Evolutionary conservation across 2,329 filamentous ascomycete genomes (phyloP).

Genomic region (Colletotrichum sp.): DNA sequence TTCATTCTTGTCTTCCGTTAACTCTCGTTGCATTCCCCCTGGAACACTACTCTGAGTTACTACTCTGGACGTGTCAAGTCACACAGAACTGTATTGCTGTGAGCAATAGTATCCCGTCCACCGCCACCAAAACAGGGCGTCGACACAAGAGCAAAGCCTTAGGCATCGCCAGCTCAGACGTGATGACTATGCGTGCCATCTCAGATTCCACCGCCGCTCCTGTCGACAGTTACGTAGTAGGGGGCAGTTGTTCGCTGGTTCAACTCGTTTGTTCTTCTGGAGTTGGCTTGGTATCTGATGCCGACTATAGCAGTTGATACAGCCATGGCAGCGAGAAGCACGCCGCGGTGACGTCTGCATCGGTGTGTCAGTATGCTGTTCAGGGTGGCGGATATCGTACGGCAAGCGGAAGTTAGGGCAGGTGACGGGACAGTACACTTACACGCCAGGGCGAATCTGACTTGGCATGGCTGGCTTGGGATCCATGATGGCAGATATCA

Average conservation of each 20-base stretch:
- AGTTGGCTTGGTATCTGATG: conserved; percentile 38
- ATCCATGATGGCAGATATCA: neutral
- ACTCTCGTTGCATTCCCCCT: neutral
- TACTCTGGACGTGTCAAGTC: neutral
- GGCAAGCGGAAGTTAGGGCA: conserved; percentile 25
- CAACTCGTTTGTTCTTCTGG: conserved; percentile 45
- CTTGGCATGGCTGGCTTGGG: conserved; percentile 10
- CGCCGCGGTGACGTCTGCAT: conserved; percentile 41
- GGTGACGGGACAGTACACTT: conserved; percentile 25
- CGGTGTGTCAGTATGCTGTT: neutral
- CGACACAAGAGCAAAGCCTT: neutral
- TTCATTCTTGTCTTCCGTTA: neutral
- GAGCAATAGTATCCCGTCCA: neutral
- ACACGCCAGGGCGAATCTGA: conserved; percentile 20
- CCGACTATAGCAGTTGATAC: conserved; percentile 30
- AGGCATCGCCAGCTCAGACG: neutral
- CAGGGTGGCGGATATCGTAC: neutral
- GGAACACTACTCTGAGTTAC: neutral
- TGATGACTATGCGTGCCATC: neutral
- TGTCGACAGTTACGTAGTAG: conserved; percentile 56
- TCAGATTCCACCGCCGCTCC: conserved; percentile 53
- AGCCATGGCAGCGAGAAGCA: conserved; percentile 37
- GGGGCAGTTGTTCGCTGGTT: conserved; percentile 41
- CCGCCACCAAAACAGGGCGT: neutral
- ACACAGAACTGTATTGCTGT: neutral